These are phyloP conservation scores for Agrocybe pediades DNA, from an alignment of 768 basidiomycete species.

Conservation along the genomic window DNA sequence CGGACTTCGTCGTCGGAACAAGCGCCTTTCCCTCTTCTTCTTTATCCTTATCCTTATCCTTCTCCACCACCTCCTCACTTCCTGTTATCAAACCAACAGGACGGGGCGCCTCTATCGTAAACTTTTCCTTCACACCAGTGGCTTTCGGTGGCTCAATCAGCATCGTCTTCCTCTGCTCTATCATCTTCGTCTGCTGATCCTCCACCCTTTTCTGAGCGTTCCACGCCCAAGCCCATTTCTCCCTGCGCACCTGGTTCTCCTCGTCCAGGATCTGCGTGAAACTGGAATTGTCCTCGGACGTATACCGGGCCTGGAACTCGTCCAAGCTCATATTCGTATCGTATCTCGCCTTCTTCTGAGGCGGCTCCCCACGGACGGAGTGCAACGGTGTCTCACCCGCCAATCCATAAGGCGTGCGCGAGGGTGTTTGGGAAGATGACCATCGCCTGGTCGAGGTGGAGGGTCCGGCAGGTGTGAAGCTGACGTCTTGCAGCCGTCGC, in stretches of 20 bases:
- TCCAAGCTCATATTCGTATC: conserved; percentile 73
- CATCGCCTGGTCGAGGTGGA: conserved; percentile 29
- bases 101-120: conserved; percentile 62
- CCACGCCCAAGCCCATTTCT: conserved; percentile 92
- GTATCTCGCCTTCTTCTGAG: conserved; percentile 59
- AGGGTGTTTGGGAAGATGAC: conserved; percentile 43
- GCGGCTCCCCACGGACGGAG: conserved; percentile 38
- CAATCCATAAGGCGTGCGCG: conserved; percentile 65
- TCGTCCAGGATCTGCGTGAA: conserved; percentile 91
- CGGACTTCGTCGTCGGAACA: conserved; percentile 20
- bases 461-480: conserved; percentile 45
- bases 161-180: conserved; percentile 69
- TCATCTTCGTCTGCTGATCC: conserved; percentile 60
- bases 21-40: conserved; percentile 19
- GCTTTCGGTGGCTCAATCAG: conserved; percentile 67
- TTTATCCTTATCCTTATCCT: conserved; percentile 26
- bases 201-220: conserved; percentile 86
- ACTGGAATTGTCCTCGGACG: conserved; percentile 97
- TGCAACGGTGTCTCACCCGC: conserved; percentile 69
- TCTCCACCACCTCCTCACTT: conserved; percentile 24
- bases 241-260: conserved; percentile 82
- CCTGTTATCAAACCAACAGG: conserved; percentile 56
- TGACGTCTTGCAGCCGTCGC: conserved; percentile 66
- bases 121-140: conserved; percentile 67
- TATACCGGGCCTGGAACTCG: conserved; percentile 87